Conservation (phyloP, 108 stramenopile genomes). For the Cyclostephanos invisitatus region DNA sequence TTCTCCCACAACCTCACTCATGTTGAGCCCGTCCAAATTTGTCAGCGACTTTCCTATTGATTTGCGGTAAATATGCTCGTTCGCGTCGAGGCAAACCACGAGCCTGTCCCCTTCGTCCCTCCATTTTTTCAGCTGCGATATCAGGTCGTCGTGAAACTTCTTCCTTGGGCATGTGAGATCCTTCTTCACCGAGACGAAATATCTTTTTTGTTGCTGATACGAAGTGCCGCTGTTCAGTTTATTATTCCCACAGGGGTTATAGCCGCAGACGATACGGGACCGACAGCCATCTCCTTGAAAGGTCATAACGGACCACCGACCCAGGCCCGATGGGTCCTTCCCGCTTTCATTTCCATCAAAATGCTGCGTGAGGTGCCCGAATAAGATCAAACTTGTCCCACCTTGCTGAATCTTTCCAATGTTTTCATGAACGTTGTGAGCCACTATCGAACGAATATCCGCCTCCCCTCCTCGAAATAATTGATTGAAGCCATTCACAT, state of each 20-base stretch:
- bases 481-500: background rate
- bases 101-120: background rate
- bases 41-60: background rate
- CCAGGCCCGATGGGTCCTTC: conserved; percentile 11
- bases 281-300: background rate
- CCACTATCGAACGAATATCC: background rate
- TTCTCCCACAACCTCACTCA: background rate
- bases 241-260: background rate
- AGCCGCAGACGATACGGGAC: background rate
- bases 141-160: background rate
- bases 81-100: background rate
- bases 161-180: background rate
- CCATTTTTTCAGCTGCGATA: background rate
- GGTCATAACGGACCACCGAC: conserved; percentile 6
- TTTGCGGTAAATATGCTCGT: background rate
- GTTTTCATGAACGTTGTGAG: background rate
- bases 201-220: background rate
- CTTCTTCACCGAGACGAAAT: background rate
- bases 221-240: background rate
- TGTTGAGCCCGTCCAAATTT: background rate
- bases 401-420: background rate
- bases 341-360: background rate
- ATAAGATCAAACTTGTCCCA: background rate
- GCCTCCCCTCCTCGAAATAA: background rate
- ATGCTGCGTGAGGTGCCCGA: background rate